Evolutionary conservation across 2,329 filamentous ascomycete genomes (phyloP), one percentile per base, ranked within the genome.

Genomic region (Lojkania enalia): DNA sequence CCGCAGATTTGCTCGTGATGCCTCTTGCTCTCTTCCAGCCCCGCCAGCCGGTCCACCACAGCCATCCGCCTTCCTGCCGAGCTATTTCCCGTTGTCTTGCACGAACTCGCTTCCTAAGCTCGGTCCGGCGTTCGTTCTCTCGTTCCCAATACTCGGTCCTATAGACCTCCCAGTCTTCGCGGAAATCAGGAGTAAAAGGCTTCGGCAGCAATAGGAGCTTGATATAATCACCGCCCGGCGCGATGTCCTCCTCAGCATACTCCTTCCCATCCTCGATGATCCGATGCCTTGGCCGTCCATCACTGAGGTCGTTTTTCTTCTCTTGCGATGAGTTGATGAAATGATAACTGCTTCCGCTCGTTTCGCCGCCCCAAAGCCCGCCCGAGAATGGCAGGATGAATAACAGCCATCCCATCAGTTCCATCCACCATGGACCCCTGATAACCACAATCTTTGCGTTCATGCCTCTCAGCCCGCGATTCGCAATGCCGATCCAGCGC

Each of bases 91-190:
- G 78, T 57, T 91, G 85, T 21, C 82, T 80, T 39, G 83, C 79
- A 51, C 84, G 81, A 38, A 96, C 74, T 63, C 87, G 87, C 32
- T 78, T 73, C 16, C 89, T 80, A 18, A 96, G 75, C 45, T 87
- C 74, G 2, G 86, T 81, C 11, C 94, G 84, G 2, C 92, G 85
- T 68, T 95, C 90, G 64, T 99, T 99, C 69, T 99, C 94, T 49
- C 85, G 85, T 59, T 96, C 92, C 94, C 94, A 99, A 71, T 96
- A 99, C 49, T 96, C 91, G 23, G 86, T 85, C 41, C 94, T 82
- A 71, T 95, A 99, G 13, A 92, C 78, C 64, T 99, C 94, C 94
- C 94, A 99, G 54, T 96, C 95, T 68, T 97, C 91, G 15, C 94
- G 82, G 63, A 99, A 99, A 35, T 89, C 90, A 0, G 94, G 86